Base-by-base conservation (phyloP, 257 asterid species). In the Solanum pimpinellifolium region DNA sequence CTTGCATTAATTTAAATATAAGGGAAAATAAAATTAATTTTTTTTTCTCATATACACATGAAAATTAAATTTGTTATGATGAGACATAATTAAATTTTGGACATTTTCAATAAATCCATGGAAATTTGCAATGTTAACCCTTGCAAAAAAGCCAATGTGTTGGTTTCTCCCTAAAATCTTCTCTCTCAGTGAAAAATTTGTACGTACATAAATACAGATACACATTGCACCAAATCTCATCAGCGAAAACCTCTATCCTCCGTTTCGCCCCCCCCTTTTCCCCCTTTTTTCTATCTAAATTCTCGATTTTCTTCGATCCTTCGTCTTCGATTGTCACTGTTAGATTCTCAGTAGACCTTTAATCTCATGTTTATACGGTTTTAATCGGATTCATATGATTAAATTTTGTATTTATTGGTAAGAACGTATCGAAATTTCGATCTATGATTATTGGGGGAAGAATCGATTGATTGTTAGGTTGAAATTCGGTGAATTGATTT, bases 291-390 rank as follows among this genome's bases (percentile, higher is more conserved):
- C 86, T 37, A 65, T 73, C 94, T 89, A 91, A 92, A 90, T 91
- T 92, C 94, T 93, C 93, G 88, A 80, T 74, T 85, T 69, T 87
- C 86, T 47, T 87, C 88, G 95, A 94, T 92, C 92, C 83, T 84
- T 72, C 88, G 87, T 87, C 74, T 90, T 90, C 85, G 29, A 86
- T 91, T 73, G 87, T 86, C 89, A 86, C 92, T 92, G 86, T 88
- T 86, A 72, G 89, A 84, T 91, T 90, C 91, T 88, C 88, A 86
- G 89, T 88, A 87, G 85, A 85, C 87, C 75, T 33, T 80, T 87
- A 85, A 83, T 88, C 86, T 70, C 85, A 87, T 91, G 37, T 87
- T 74, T 59, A 59, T n/a, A 83, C 60, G 18, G 13, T 69, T 70
- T 85, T 69, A 75, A 70, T 85, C 33, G 42, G 73, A 33, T 86